A percentile compares a stretch with the other conserved stretches of the same genome.
These are phyloP conservation scores for Coprinopsis cinerea DNA, from an alignment of 768 basidiomycete genomes.

Conservation along the genomic window DNA sequence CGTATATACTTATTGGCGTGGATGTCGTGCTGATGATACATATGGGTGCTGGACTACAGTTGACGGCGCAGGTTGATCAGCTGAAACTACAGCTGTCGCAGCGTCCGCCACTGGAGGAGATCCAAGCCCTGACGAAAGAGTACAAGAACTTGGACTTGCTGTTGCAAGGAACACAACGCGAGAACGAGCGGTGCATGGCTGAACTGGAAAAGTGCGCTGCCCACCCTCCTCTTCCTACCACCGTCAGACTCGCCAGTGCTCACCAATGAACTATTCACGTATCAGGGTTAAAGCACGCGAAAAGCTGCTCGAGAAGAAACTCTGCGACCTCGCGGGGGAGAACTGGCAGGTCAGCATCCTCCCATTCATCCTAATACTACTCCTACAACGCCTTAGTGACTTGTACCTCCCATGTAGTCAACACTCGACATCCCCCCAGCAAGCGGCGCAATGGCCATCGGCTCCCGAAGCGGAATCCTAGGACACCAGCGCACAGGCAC, in stretches of 20 bases:
- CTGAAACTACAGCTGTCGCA: constrained; percentile 62
- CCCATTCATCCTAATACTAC: neutral
- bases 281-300: constrained; percentile 59
- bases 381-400: neutral
- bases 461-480: constrained; percentile 7
- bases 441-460: constrained; percentile 18
- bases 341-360: constrained; percentile 70
- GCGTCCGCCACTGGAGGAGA: constrained; percentile 60
- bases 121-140: constrained; percentile 66
- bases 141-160: constrained; percentile 71
- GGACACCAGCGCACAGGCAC: constrained; percentile 31
- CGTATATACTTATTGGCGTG: neutral
- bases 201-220: constrained; percentile 64
- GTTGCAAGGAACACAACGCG: constrained; percentile 73
- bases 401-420: constrained; percentile 16
- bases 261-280: too few relatives aligned
- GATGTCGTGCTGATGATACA: neutral
- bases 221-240: neutral
- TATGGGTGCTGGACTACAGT: constrained; percentile 29
- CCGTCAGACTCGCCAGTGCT: neutral
- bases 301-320: constrained; percentile 68
- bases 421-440: constrained; percentile 28
- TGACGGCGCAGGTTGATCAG: constrained; percentile 54
- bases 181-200: constrained; percentile 81
- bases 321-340: constrained; percentile 65